phyloP scores from a whole-genome alignment of 352 stramenopile genomes.

The Pseudoperonospora humuli region DNA sequence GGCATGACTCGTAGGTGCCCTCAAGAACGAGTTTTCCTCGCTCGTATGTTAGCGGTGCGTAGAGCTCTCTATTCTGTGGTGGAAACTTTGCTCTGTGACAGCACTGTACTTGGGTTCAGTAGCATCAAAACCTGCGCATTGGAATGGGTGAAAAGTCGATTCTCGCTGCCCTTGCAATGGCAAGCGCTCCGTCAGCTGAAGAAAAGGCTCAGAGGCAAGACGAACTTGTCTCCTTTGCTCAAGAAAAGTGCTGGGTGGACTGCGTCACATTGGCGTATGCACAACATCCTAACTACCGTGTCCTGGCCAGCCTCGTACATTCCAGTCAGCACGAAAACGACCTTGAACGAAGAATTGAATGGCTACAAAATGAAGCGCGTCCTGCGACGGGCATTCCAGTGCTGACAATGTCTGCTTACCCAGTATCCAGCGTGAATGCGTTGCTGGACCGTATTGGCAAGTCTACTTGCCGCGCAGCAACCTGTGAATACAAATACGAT shows the following conservation, averaged over 20 bases:
- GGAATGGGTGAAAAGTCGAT: constrained; percentile 79
- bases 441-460: constrained; percentile 45
- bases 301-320: constrained; percentile 39
- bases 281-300: constrained; percentile 56
- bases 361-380: constrained; percentile 26
- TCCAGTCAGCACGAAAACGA: constrained; percentile 17
- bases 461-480: constrained; percentile 25
- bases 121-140: constrained; percentile 82
- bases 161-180: constrained; percentile 49
- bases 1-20: constrained; percentile 19
- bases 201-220: background rate
- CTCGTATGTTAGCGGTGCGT: constrained; percentile 69
- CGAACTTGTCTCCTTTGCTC: background rate
- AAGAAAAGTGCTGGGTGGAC: constrained; percentile 43
- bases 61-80: background rate
- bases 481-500: constrained; percentile 83
- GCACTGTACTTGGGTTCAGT: background rate
- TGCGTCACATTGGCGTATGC: constrained; percentile 61
- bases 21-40: constrained; percentile 55
- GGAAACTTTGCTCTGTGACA: background rate
- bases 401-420: constrained; percentile 75
- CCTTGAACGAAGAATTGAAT: constrained; percentile 17
- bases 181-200: constrained; percentile 13
- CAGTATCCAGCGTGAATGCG: constrained; percentile 45
- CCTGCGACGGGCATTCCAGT: constrained; percentile 52